Base-by-base conservation (phyloP, 2,329 filamentous ascomycete species). In the Diaporthe ampelina region DNA sequence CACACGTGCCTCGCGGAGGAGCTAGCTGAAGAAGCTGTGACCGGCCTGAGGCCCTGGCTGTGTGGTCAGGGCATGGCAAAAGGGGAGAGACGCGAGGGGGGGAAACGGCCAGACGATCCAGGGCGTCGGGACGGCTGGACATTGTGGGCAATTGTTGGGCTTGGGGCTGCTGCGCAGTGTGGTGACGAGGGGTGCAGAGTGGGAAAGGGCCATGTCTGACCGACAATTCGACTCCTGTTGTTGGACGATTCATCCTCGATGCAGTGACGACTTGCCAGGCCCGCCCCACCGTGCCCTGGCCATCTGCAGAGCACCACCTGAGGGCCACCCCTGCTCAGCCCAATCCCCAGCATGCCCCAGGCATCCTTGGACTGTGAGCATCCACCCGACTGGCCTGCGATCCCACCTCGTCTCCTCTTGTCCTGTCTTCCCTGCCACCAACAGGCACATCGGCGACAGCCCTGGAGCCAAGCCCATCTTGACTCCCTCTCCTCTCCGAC, bases 401-500 rank as follows among this genome's bases (percentile, higher is more conserved):
- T 40, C 40, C 63, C 48, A 68, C 63, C 48, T 68, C 32, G 63
- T 68, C 63, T 68, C 63, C 63, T 54, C 63, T 52, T 68, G 63
- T 54, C 63, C 63, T 24, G 63, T n/a, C 48, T 68, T 68, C 63
- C 63, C 63, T 68, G 63, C 63, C 63, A 68, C 63, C 63, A 68
- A 68, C 63, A 68, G 63, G 63, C 63, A 68, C 63, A n/a, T 29
- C 63, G 63, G 32, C 63, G 48, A 32, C 52, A 54, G 63, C 63
- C 45, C 63, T 67, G 63, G 29, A 37, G 45, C 63, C 45, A 67
- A 35, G 63, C 45, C 19, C 19, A 67, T 67, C 45, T 67, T 19
- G 63, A 67, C 63, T 37, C 17, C 45, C 43, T 68, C 29, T 43
- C 59, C 35, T 37, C 58, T n/a, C 52, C 24, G 15, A 29, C 17